phyloP scores from a whole-genome alignment of 805 yeast species.

The Cyberlindnera maclurae region DNA sequence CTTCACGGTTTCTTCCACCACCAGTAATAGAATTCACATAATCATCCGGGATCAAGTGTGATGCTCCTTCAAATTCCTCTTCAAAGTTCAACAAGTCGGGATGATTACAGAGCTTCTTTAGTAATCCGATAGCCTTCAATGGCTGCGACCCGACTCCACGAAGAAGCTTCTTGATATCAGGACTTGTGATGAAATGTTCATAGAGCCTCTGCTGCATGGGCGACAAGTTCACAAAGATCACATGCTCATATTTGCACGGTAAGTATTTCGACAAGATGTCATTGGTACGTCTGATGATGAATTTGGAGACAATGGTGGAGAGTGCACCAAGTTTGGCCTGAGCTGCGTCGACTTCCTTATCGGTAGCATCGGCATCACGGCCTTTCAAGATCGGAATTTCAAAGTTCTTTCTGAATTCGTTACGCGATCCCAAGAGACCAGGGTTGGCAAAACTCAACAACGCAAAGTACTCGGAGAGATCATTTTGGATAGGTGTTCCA shows the following conservation, averaged over 20 bases:
- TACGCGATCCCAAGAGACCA: slow-evolving; percentile 77
- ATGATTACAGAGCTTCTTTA: slow-evolving; percentile 90
- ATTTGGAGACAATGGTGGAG: slow-evolving; percentile 71
- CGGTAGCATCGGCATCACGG: slow-evolving; percentile 85
- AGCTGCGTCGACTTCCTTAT: slow-evolving; percentile 64
- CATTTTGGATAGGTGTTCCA: slow-evolving; percentile 97
- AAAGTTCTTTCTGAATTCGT: slow-evolving; percentile 77
- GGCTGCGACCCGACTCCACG: slow-evolving; percentile 74
- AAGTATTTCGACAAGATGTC: slow-evolving; percentile 89
- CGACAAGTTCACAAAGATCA: slow-evolving; percentile 80
- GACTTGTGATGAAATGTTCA: slow-evolving; percentile 67
- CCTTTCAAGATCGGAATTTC: slow-evolving; percentile 77
- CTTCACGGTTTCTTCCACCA: slow-evolving; percentile 57
- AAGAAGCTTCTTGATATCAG: slow-evolving; percentile 63
- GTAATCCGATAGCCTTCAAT: slow-evolving; percentile 77
- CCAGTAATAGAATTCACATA: slow-evolving; percentile 40
- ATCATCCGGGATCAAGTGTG: slow-evolving; percentile 63
- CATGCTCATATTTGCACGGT: slow-evolving; percentile 95
- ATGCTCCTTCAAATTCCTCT: slow-evolving; percentile 69
- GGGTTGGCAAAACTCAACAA: slow-evolving; percentile 90
- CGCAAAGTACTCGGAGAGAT: slow-evolving; percentile 88
- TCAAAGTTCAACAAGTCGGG: slow-evolving; percentile 79
- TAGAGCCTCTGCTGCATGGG: slow-evolving; percentile 72
- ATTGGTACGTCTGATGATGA: slow-evolving; percentile 91
- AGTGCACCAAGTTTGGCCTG: slow-evolving; percentile 63